phyloP scores from a whole-genome alignment of 2,329 filamentous ascomycete genomes.

The Fusarium ramigenum region DNA sequence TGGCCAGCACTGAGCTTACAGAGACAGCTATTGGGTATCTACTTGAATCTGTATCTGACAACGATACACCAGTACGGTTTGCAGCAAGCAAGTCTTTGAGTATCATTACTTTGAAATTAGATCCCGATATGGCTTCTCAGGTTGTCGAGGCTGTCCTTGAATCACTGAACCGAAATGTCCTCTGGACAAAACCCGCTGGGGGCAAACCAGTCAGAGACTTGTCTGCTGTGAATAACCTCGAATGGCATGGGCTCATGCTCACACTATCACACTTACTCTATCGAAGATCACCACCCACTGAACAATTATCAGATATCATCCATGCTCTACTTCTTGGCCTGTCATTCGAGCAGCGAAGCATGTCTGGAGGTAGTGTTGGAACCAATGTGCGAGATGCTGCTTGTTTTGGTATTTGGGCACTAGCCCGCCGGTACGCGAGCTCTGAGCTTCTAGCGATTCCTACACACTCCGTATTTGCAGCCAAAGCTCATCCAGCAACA shows the following conservation, averaged over 20 bases:
- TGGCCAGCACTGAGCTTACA: conserved; percentile 64
- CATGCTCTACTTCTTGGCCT: conserved; percentile 81
- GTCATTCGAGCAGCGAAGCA: conserved; percentile 86
- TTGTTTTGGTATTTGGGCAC: conserved; percentile 94
- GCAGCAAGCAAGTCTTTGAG: conserved; percentile 93
- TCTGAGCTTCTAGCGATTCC: conserved; percentile 75
- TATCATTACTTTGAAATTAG: conserved; percentile 82
- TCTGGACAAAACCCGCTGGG: conserved; percentile 57
- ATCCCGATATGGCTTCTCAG: conserved; percentile 82
- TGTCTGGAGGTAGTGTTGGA: conserved; percentile 85
- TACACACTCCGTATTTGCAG: conserved; percentile 54
- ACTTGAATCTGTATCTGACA: conserved; percentile 81
- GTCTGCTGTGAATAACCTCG: conserved; percentile 78
- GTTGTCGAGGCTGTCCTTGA: conserved; percentile 88
- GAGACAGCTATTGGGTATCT: conserved; percentile 86
- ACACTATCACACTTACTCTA: conserved; percentile 89
- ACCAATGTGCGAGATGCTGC: conserved; percentile 94
- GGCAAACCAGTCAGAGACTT: conserved; percentile 64
- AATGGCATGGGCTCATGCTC: conserved; percentile 93
- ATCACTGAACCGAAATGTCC: conserved; percentile 67
- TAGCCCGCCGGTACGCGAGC: conserved; percentile 88
- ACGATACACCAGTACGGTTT: conserved; percentile 89
- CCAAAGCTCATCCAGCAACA: conserved; percentile 48
- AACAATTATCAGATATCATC: conserved; percentile 77
- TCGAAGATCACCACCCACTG: conserved; percentile 78